phyloP scores from a whole-genome alignment of 768 basidiomycete species.

The Baorangia bicolor region DNA sequence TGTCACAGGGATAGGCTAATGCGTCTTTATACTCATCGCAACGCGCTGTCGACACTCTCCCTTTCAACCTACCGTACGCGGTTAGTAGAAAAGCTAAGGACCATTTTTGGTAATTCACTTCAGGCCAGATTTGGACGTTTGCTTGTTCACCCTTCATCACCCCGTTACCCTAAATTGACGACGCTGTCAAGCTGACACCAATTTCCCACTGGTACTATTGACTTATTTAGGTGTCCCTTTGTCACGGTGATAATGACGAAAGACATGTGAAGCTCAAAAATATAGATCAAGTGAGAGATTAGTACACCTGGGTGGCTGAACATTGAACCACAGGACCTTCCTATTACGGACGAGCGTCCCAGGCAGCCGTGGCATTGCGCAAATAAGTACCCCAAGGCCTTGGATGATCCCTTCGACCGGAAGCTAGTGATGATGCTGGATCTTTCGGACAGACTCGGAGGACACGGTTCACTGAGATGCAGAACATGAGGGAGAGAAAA shows the following conservation, averaged over 20 bases:
- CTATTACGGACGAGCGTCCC: not conserved
- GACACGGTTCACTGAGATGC: too few species aligned
- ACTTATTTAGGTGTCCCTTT: slow-evolving; percentile 24
- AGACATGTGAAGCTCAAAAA: not conserved
- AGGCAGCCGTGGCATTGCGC: too few species aligned
- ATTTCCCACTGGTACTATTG: not conserved
- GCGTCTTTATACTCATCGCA: slow-evolving; percentile 27
- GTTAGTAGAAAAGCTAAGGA: slow-evolving; percentile 16
- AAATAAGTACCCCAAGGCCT: too few species aligned
- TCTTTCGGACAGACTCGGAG: too few species aligned
- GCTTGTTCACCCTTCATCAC: slow-evolving; percentile 22
- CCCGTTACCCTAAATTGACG: not conserved
- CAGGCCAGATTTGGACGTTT: slow-evolving; percentile 27
- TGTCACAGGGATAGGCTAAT: slow-evolving; percentile 3
- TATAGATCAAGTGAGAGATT: too few species aligned
- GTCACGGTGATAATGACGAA: slow-evolving; percentile 9
- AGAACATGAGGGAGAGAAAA: too few species aligned
- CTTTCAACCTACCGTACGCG: slow-evolving; percentile 30
- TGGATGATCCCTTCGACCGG: too few species aligned
- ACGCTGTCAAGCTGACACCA: not conserved
- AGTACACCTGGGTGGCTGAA: too few species aligned
- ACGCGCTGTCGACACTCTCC: slow-evolving; percentile 1
- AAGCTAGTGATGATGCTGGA: too few species aligned
- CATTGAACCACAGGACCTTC: slow-evolving; percentile 3
- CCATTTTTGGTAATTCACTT: slow-evolving; percentile 25